Evolutionary conservation across 2,329 filamentous ascomycete species (phyloP).

Genomic region (Phialocephala subalpina): DNA sequence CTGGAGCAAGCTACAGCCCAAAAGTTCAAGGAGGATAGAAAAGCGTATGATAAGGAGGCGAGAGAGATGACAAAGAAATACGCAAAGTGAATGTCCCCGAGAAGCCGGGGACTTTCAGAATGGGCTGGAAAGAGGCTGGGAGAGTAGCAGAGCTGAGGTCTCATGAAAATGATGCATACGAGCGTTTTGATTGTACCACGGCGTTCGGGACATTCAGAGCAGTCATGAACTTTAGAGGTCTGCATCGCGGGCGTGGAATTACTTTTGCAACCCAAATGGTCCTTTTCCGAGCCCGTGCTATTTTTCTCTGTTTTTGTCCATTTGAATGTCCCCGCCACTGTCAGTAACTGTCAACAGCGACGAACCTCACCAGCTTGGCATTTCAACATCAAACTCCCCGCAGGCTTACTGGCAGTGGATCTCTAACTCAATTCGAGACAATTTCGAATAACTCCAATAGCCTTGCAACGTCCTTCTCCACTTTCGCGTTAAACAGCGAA

Average conservation of each 20-base stretch:
- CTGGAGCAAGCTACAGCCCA: conserved; percentile 74
- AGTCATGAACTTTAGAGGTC: background rate
- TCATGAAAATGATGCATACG: background rate
- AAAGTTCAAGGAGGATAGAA: conserved; percentile 70
- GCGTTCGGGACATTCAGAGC: conserved; percentile 2
- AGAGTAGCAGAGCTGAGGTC: background rate
- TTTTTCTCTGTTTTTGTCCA: background rate
- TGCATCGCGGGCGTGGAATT: conserved; percentile 1
- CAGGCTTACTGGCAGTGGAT: background rate
- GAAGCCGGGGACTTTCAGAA: background rate
- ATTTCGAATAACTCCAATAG: background rate
- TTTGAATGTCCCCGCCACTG: background rate
- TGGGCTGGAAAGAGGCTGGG: background rate
- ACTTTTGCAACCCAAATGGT: background rate
- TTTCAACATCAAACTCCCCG: background rate
- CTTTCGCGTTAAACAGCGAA: conserved; percentile 4
- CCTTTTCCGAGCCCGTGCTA: background rate
- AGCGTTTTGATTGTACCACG: background rate
- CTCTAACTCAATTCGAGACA: conserved; percentile 5
- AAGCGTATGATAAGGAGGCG: conserved; percentile 70
- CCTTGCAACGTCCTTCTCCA: background rate
- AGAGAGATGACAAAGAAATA: conserved; percentile 74
- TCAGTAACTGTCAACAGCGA: background rate
- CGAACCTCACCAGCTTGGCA: background rate
- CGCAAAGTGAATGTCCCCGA: conserved; percentile 49